phyloP scores from a whole-genome alignment of 1,284 basidiomycete species.

The Peniophora sp. region DNA sequence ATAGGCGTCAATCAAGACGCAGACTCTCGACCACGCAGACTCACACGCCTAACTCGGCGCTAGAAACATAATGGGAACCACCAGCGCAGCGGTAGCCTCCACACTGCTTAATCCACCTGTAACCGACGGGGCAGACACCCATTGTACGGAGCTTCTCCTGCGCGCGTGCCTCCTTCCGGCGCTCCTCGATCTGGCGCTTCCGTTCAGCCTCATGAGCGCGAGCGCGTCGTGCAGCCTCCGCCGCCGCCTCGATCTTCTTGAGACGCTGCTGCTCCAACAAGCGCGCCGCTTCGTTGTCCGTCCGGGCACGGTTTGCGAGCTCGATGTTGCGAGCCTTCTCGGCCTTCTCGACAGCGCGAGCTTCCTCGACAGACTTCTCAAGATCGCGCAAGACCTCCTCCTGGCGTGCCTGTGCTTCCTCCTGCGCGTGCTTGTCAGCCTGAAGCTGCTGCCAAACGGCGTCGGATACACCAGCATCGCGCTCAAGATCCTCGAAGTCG shows the following conservation, averaged over 20 bases:
- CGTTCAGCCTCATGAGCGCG: slow-evolving; percentile 22
- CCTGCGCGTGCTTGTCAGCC: slow-evolving; percentile 23
- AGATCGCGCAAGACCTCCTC: slow-evolving; percentile 11
- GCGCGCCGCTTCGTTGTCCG: slow-evolving; percentile 18
- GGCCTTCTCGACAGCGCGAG: slow-evolving; percentile 8
- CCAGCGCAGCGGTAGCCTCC: slow-evolving; percentile 48
- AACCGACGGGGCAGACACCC: slow-evolving; percentile 48
- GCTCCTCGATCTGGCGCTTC: slow-evolving; percentile 26
- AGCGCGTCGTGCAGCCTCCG: slow-evolving; percentile 14
- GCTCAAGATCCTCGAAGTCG: too few relatives aligned
- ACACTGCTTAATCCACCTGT: slow-evolving; percentile 37
- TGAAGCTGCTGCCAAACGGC: slow-evolving; percentile 35
- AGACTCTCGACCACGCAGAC: too few relatives aligned
- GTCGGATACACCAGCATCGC: slow-evolving; percentile 40
- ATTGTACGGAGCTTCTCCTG: slow-evolving; percentile 36
- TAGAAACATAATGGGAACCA: slow-evolving; percentile 38
- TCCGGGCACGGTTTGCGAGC: too few relatives aligned
- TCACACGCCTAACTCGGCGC: slow-evolving; percentile 23
- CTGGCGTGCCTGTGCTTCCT: slow-evolving; percentile 8
- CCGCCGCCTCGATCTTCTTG: slow-evolving; percentile 15
- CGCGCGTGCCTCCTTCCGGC: slow-evolving; percentile 22
- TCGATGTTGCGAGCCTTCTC: background rate
- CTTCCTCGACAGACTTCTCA: slow-evolving; percentile 9
- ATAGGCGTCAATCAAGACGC: too few relatives aligned
- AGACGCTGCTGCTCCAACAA: slow-evolving; percentile 8